Evolutionary conservation across 306 rosid species (phyloP).

Genomic region (Dryas octopetala): DNA sequence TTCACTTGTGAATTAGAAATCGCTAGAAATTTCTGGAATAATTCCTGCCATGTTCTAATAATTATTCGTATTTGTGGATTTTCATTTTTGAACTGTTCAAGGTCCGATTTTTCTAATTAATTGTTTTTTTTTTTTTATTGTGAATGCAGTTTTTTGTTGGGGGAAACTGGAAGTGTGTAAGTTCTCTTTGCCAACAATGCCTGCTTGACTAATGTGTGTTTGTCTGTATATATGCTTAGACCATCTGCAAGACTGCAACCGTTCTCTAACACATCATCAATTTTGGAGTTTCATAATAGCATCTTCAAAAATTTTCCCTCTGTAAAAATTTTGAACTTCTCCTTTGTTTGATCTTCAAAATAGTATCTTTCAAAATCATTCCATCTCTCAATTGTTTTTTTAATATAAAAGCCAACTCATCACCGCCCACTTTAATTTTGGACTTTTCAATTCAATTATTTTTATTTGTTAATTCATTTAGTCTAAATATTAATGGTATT

Average conservation of each 20-base stretch:
- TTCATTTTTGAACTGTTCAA: background rate
- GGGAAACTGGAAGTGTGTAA: conserved; percentile 98
- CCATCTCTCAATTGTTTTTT: background rate
- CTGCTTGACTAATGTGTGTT: background rate
- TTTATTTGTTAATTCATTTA: background rate
- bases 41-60: too few relatives aligned
- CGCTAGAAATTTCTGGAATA: background rate
- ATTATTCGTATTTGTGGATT: background rate
- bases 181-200: conserved; percentile 28
- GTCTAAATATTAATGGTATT: background rate
- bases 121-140: conserved; percentile 23
- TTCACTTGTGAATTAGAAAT: background rate
- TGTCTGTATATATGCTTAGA: background rate
- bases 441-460: background rate
- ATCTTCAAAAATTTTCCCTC: background rate
- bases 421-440: background rate
- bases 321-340: too few relatives aligned
- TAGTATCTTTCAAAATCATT: too few relatives aligned
- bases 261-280: background rate
- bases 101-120: conserved; percentile 15
- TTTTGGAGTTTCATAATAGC: background rate
- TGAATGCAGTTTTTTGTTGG: conserved; percentile 89
- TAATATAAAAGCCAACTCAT: background rate
- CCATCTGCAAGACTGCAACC: too few relatives aligned
- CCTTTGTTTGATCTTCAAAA: too few relatives aligned